Base-by-base conservation (phyloP, 2,329 filamentous ascomycete genomes). In the Clarireedia homoeocarpa region DNA sequence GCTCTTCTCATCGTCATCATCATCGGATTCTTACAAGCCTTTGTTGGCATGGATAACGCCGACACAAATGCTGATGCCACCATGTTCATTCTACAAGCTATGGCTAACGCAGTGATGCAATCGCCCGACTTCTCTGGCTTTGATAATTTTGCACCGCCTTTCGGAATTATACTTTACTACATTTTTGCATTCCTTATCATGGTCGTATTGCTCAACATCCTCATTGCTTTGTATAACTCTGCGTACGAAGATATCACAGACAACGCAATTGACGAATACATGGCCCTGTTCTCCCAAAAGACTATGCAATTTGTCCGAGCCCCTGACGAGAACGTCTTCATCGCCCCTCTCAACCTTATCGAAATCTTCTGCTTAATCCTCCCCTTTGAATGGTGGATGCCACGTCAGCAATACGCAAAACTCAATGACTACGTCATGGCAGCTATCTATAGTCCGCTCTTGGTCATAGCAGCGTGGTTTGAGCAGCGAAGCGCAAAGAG, bases 271-370 rank as follows among this genome's bases (percentile, higher is more conserved):
- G 94, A 99, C 71, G 94, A 99, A 71, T 99, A 91, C 72, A 85
- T 99, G 70, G 92, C 91, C 0, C 81, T 97, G 3, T 96, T 96
- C 72, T 81, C 89, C 0, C 88, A 95, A 63, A 96, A 96, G 73
- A 96, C 94, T 0, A 89, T 97, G 80, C 91, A 95, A 66, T 99
- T 96, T 66, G 89, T 97, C 17, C 89, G 94, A 49, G 94, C 94
- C 0, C 94, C 94, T 0, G 94, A 99, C 65, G 94, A 99, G 71
- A 99, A 99, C 64, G 94, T 99, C 55, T 99, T 94, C 73, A 96
- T 99, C 66, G 85, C 94, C 0, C 94, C 94, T 0, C 88, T 99
- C 72, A 99, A 99, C 70, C 78, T 99, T 2, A 81, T 99, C 58
- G 94, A 99, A 70, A 84, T 97, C 17, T 77, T 96, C 59, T 75